These are phyloP conservation scores for Sphagnum magellanicum DNA, from an alignment of 228 moss, liverwort and hornwort genomes.

Conservation along the genomic window DNA sequence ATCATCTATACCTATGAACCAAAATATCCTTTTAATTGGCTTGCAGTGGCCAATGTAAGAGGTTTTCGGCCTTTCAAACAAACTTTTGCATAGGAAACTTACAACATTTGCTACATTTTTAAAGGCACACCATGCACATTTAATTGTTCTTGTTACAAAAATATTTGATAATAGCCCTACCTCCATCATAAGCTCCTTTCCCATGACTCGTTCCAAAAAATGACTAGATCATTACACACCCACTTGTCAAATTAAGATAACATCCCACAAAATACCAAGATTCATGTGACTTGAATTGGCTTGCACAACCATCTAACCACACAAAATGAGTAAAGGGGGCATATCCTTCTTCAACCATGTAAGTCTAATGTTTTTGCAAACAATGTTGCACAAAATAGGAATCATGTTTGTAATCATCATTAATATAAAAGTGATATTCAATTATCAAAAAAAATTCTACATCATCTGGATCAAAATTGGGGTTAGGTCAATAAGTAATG, in stretches of 20 bases:
- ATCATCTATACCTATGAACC: neutral
- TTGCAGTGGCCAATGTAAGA: neutral
- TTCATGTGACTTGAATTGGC: neutral
- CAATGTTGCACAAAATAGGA: too few species aligned
- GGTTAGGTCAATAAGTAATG: too few species aligned
- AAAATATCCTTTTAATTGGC: constrained; percentile 2
- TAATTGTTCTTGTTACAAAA: constrained; percentile 1
- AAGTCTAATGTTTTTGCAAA: too few species aligned
- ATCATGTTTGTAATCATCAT: too few species aligned
- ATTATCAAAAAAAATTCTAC: too few species aligned
- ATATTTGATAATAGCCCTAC: constrained; percentile 2
- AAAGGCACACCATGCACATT: constrained; percentile 4
- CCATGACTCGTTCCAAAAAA: constrained; percentile 8
- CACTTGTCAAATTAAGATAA: constrained; percentile 3
- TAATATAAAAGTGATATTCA: too few species aligned
- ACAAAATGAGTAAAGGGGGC: too few species aligned
- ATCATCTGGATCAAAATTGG: too few species aligned
- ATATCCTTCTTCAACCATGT: too few species aligned
- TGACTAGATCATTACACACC: constrained; percentile 4
- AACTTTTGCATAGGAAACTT: neutral
- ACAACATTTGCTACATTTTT: neutral
- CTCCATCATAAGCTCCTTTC: constrained; percentile 4
- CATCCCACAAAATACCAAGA: neutral
- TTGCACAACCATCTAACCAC: too few species aligned
- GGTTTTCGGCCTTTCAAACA: neutral